Percentiles rank a stretch among this genome's conserved stretches.
Conservation (phyloP, 495 filamentous ascomycete genomes). For the Tuber brumale region DNA sequence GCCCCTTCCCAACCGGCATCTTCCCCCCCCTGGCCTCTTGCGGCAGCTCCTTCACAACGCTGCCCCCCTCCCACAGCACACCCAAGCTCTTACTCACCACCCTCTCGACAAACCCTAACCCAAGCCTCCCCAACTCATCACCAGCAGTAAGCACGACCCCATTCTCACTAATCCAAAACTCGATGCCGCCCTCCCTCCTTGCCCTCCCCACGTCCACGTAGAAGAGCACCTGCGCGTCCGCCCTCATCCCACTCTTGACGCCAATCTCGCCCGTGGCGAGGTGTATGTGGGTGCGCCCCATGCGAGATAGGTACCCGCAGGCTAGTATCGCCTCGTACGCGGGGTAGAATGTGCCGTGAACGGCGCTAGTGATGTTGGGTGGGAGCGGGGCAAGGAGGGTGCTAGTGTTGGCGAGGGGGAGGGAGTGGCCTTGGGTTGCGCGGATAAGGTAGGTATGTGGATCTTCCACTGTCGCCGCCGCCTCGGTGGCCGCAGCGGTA, state of each 20-base stretch:
- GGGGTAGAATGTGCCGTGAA: constrained; percentile 81
- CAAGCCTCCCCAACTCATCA: constrained; percentile 66
- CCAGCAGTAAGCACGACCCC: constrained; percentile 60
- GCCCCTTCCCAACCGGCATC: constrained; percentile 48
- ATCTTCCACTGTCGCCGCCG: constrained; percentile 42
- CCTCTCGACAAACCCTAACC: constrained; percentile 75
- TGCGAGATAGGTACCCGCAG: constrained; percentile 67
- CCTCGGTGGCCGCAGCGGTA: constrained; percentile 10
- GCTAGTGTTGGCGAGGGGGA: constrained; percentile 60
- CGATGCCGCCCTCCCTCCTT: constrained; percentile 56
- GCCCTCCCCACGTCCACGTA: constrained; percentile 68
- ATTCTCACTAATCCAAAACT: constrained; percentile 84
- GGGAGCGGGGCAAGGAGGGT: constrained; percentile 60
- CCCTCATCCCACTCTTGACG: constrained; percentile 82
- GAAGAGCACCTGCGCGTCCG: constrained; percentile 68
- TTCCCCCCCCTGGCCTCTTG: constrained; percentile 43
- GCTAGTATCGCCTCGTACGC: constrained; percentile 66
- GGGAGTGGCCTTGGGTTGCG: constrained; percentile 84
- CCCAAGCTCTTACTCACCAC: constrained; percentile 55
- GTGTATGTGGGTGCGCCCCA: constrained; percentile 82
- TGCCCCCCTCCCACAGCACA: constrained; percentile 60
- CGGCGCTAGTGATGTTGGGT: constrained; percentile 57
- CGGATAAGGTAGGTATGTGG: constrained; percentile 76
- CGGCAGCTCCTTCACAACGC: constrained; percentile 54
- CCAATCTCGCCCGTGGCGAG: constrained; percentile 54